phyloP scores from a whole-genome alignment of 805 yeast genomes.

The Kuraishia capsulata region DNA sequence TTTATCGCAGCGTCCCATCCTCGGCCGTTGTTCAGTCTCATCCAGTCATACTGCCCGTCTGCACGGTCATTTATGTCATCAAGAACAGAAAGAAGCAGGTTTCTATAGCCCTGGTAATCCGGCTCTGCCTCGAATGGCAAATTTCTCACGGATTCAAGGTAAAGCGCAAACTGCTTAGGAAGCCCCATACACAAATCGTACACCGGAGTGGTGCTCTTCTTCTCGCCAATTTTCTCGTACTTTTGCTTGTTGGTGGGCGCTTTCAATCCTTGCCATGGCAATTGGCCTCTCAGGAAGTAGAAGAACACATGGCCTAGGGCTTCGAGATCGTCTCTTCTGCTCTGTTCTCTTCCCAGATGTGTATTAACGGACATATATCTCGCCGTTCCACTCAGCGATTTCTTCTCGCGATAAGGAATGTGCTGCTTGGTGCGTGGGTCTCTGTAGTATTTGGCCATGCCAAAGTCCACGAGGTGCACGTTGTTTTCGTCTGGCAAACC shows the following conservation, averaged over 20 bases:
- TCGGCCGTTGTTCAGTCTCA: constrained; percentile 88
- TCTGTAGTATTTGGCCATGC: constrained; percentile 97
- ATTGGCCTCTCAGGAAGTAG: constrained; percentile 85
- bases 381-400: constrained; percentile 96
- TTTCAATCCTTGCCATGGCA: constrained; percentile 98
- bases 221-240: constrained; percentile 95
- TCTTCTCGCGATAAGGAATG: constrained; percentile 94
- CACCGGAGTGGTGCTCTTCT: constrained; percentile 83
- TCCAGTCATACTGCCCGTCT: constrained; percentile 96
- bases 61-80: constrained; percentile 59
- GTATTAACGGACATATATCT: constrained; percentile 97
- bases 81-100: constrained; percentile 69
- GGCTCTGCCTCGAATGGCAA: constrained; percentile 91
- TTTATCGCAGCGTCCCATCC: constrained; percentile 92
- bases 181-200: constrained; percentile 79
- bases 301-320: constrained; percentile 94
- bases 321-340: constrained; percentile 93
- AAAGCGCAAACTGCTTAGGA: constrained; percentile 90
- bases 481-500: constrained; percentile 75
- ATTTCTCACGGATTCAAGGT: constrained; percentile 80
- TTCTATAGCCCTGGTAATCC: constrained; percentile 80
- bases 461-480: constrained; percentile 90
- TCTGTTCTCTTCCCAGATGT: constrained; percentile 94
- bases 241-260: constrained; percentile 98
- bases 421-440: constrained; percentile 95